Evolutionary conservation across 768 basidiomycete species (phyloP).

Genomic region (Trichaptum fuscoviolaceum): DNA sequence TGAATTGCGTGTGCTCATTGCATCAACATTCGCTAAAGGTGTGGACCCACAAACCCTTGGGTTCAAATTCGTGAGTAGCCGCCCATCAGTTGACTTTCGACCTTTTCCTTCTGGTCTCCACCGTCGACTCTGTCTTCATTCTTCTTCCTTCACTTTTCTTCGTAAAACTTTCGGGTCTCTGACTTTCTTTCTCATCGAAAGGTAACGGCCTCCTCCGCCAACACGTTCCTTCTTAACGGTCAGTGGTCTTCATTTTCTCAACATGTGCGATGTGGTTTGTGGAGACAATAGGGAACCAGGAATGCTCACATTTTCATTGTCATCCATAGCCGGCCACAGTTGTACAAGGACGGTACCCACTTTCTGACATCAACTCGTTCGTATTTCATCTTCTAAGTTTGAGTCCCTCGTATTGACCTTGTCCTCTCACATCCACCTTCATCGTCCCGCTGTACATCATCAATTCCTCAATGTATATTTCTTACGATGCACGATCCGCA

Average conservation of each 20-base stretch:
- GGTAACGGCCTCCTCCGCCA: slow-evolving; percentile 6
- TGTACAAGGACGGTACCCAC: background rate
- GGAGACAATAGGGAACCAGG: background rate
- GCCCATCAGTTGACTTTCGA: background rate
- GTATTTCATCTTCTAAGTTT: background rate
- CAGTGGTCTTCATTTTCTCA: background rate
- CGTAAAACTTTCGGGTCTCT: slow-evolving; percentile 1
- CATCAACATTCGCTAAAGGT: slow-evolving; percentile 1
- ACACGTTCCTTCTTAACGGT: slow-evolving; percentile 5
- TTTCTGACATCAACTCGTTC: background rate
- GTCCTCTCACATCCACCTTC: background rate
- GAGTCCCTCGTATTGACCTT: background rate
- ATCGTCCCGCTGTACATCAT: background rate
- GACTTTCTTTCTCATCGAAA: slow-evolving; percentile 1
- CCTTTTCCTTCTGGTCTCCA: background rate
- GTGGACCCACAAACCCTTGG: slow-evolving; percentile 5
- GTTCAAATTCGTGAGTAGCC: slow-evolving; percentile 1
- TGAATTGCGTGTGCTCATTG: background rate
- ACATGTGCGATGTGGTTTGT: background rate
- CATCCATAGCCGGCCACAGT: background rate
- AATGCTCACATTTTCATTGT: slow-evolving; percentile 4
- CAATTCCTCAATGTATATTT: background rate
- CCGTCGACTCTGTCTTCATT: background rate
- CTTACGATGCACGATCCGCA: background rate
- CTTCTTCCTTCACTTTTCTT: background rate